A percentile compares a stretch with the other conserved stretches of the same genome.
Evolutionary conservation across 805 yeast species (phyloP).

Genomic region (Ascoidea asiatica): DNA sequence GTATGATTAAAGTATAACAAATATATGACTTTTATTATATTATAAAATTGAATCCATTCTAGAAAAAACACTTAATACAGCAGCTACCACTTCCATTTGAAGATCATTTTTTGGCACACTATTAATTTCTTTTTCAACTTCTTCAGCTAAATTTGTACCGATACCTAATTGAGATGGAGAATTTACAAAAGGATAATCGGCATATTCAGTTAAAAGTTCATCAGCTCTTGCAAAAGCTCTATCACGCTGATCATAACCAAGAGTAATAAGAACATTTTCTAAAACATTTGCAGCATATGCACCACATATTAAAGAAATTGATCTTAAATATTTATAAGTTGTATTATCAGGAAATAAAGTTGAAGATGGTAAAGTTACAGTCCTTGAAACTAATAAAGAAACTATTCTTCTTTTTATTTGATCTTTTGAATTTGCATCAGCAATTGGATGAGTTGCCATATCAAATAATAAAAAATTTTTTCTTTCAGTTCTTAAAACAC

Average conservation of each 20-base stretch:
- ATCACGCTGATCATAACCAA: constrained; percentile 82
- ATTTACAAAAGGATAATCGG: constrained; percentile 72
- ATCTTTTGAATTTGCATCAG: constrained; percentile 77
- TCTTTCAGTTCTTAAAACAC: constrained; percentile 89
- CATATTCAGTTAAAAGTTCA: constrained; percentile 67
- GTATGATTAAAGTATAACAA: too few species aligned
- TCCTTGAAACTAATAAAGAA: constrained; percentile 57
- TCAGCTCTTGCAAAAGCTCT: constrained; percentile 91
- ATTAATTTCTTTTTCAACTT: constrained; percentile 35
- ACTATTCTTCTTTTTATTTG: constrained; percentile 63
- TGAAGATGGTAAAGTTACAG: constrained; percentile 38
- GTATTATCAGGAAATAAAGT: constrained; percentile 58
- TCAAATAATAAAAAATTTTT: constrained; percentile 89
- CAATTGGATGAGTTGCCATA: constrained; percentile 97
- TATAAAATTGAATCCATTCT: constrained; percentile 83
- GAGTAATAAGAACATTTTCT: constrained; percentile 68
- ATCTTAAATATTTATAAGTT: constrained; percentile 58
- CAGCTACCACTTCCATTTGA: constrained; percentile 81
- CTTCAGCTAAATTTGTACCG: constrained; percentile 52
- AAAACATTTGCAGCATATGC: constrained; percentile 93
- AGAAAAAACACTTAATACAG: constrained; percentile 79
- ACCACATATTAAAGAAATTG: constrained; percentile 74
- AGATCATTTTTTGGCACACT: constrained; percentile 37
- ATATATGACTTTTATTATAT: too few species aligned
- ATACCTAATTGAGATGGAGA: constrained; percentile 50